Base-by-base conservation (phyloP, 305 asterid species). In the Stenogyne calaminthoides region DNA sequence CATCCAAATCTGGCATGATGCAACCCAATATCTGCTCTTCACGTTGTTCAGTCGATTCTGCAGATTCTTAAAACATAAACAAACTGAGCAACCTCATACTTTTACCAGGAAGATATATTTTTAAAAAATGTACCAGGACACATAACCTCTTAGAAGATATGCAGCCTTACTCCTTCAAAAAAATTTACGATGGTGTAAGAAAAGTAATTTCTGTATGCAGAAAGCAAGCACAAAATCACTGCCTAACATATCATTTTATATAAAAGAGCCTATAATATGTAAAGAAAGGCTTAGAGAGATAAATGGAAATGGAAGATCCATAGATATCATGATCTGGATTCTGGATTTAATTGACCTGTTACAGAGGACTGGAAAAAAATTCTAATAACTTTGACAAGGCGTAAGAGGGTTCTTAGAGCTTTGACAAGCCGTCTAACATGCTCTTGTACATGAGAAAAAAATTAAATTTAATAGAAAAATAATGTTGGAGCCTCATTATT, bases 1-100 rank as follows among this genome's bases (percentile, higher is more conserved):
- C 91, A 72, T 88, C 98, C 71, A 81, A 47, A 76, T 88, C 90
- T 0, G 84, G 84, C 72, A 84, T 73, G 69, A 56, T 80, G 78
- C 84, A 83, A 69, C 77, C 80, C 73, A 81, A 68, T 69, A 81
- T 70, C 80, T 84, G 91, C 78, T 85, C 96, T 66, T 81, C 95
- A 66, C 84, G 74, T 71, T 84, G 88, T 84, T 80, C 80, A 46
- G 78, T 56, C 44, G 22, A 46, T 71, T 85, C 91, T 80, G 77
- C 78, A 76, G 40, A 84, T 70, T 37, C 39, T 44, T 78, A 58
- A 73, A 68, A 71, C 60, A 64, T 61, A 69, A 67, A 39, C 60
- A 27, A 71, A 76, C 49, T 74, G 49, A 73, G 77, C 39, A 76
- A 37, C 60, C 46, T 27, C 22, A 67, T 7, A 49, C 49, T 32